Conservation (phyloP, 441 rosid genomes). For the Arabidopsis lyrata region DNA sequence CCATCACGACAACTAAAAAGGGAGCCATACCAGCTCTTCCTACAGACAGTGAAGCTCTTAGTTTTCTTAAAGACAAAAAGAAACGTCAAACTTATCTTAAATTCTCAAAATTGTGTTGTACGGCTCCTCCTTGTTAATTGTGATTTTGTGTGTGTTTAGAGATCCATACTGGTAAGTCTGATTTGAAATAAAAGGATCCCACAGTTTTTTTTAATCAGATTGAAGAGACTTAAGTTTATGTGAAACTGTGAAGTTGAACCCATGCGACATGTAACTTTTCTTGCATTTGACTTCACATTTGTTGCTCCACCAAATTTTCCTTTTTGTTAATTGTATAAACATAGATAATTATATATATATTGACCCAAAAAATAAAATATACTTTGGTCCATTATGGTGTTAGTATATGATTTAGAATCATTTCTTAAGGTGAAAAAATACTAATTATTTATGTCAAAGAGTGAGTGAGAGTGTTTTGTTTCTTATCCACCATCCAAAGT, state of each 20-base stretch:
- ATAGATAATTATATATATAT: not conserved
- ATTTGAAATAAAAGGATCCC: not conserved
- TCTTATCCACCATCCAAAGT: not conserved
- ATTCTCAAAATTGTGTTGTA: not conserved
- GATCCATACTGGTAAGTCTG: slow-evolving; percentile 18
- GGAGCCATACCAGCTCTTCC: slow-evolving; percentile 99
- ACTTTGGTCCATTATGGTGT: too few relatives aligned
- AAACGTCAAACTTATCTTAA: slow-evolving; percentile 1
- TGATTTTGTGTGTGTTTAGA: slow-evolving; percentile 16
- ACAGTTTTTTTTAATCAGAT: not conserved
- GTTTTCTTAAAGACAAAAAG: slow-evolving; percentile 53
- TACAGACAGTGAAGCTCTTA: slow-evolving; percentile 52
- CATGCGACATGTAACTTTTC: not conserved
- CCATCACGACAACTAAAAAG: slow-evolving; percentile 91
- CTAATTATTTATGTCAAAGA: not conserved
- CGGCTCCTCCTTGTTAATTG: not conserved
- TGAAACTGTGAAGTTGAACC: not conserved
- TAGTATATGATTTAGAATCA: too few relatives aligned
- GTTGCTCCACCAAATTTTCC: not conserved
- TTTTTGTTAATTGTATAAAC: not conserved
- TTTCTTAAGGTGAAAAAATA: not conserved
- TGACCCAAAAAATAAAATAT: too few relatives aligned
- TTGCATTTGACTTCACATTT: not conserved
- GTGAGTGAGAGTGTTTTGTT: slow-evolving; percentile 18
- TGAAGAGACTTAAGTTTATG: not conserved